Evolutionary conservation across 1,139 yeast species (phyloP), one percentile per base, ranked within the genome.

Genomic region (Tardiomyces digboiensis): DNA sequence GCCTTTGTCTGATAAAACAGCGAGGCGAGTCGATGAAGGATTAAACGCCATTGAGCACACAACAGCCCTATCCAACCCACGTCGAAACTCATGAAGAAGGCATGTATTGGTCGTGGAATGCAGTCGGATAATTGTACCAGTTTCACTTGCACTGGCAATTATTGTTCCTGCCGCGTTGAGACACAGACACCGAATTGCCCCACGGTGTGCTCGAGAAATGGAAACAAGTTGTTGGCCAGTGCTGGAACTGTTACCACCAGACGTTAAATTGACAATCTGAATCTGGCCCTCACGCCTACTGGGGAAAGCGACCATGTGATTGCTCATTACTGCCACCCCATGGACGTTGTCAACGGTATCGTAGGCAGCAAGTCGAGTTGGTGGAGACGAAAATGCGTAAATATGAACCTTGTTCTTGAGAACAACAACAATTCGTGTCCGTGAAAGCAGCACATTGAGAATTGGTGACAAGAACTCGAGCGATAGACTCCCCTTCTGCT

Each of bases 111-210:
- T 72, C 0, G 91, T 80, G 8, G 87, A 81, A 58, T 84, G 91
- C 2, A 88, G 72, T 44, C 97, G 62, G 36, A 89, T 80, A 19
- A 89, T 72, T 0, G 97, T 89, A 0, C 97, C 98, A 26, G 86
- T 78, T 42, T 78, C 84, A 6, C 94, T 82, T 3, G 96, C 95
- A 12, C 91, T 80, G 1, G 97, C 97, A 4, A 91, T 70, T 71
- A 85, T 71, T 1, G 82, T 73, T 0, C 95, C 95, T n/a, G 79
- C 68, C 39, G 77, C 71, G 55, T 82, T 84, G 37, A 89, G 60
- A 1, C 85, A 76, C 14, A 89, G 62, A 49, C 83, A 76, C 48
- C 87, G 68, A 40, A 89, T 76, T 21, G 72, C 71, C 2, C 86
- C 73, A 58, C 80, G 82, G 63, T 88, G 97, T 1, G 96, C 96